Conservation (phyloP, 2,329 filamentous ascomycete genomes). For the Fusarium floridanum region DNA sequence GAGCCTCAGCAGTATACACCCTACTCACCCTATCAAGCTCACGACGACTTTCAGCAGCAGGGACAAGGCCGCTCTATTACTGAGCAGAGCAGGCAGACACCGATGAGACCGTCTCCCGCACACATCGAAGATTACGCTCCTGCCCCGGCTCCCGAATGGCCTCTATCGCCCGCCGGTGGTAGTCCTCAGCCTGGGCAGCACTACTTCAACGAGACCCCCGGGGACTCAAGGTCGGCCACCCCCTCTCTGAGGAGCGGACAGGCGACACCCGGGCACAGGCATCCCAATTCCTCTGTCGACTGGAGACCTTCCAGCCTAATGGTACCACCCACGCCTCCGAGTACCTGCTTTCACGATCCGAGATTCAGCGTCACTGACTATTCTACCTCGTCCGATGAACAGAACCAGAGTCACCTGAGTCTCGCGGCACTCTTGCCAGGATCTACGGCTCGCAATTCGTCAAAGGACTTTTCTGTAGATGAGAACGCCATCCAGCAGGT, state of each 20-base stretch:
- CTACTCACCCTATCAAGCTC: slow-evolving; percentile 36
- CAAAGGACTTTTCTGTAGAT: slow-evolving; percentile 48
- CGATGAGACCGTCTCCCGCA: slow-evolving; percentile 31
- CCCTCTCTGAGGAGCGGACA: slow-evolving; percentile 44
- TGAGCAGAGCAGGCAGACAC: slow-evolving; percentile 33
- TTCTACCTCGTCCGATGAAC: slow-evolving; percentile 27
- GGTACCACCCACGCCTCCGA: slow-evolving; percentile 34
- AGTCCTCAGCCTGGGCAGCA: slow-evolving; percentile 35
- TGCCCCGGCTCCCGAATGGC: slow-evolving; percentile 43
- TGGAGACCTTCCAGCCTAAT: slow-evolving; percentile 49
- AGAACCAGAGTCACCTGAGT: slow-evolving; percentile 60
- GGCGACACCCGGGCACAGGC: slow-evolving; percentile 39
- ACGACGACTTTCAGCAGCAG: slow-evolving; percentile 42
- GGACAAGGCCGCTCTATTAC: slow-evolving; percentile 42
- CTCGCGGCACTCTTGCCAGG: slow-evolving; percentile 55
- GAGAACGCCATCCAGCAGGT: slow-evolving; percentile 54
- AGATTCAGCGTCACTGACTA: slow-evolving; percentile 38
- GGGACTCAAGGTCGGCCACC: slow-evolving; percentile 45
- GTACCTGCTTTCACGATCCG: slow-evolving; percentile 28
- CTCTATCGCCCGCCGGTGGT: slow-evolving; percentile 38
- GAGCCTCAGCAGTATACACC: slow-evolving; percentile 24
- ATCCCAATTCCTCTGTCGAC: slow-evolving; percentile 45
- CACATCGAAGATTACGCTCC: slow-evolving; percentile 42
- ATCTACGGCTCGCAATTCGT: slow-evolving; percentile 42
- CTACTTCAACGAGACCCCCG: slow-evolving; percentile 43